Evolutionary conservation across 192 early-diverging fungal species (phyloP).

Genomic region (Kickxella alabastrina): DNA sequence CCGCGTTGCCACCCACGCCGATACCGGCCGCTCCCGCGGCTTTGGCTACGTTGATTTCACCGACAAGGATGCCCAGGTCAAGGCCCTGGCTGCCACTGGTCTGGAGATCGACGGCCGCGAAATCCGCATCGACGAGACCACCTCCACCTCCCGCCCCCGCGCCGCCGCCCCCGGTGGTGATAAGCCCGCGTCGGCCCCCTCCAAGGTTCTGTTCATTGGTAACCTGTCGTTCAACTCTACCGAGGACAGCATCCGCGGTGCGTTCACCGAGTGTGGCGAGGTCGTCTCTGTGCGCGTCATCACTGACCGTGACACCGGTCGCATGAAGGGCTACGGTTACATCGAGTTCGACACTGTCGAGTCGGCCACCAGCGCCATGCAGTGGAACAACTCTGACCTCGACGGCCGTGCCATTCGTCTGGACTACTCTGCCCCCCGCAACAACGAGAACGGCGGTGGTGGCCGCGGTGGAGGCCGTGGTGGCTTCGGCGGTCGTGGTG

Average conservation of each 20-base stretch:
- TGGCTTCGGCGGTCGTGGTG: slow-evolving; percentile 54
- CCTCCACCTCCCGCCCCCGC: slow-evolving; percentile 4
- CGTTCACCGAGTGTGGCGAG: slow-evolving; percentile 93
- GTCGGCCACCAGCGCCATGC: slow-evolving; percentile 90
- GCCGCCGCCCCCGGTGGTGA: slow-evolving; percentile 18
- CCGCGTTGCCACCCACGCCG: slow-evolving; percentile 73
- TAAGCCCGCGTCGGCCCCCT: slow-evolving; percentile 55
- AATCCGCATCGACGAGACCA: slow-evolving; percentile 69
- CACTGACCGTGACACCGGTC: slow-evolving; percentile 72
- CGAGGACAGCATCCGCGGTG: slow-evolving; percentile 85
- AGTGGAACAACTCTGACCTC: slow-evolving; percentile 73
- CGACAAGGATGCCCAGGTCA: slow-evolving; percentile 58
- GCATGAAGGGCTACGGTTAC: slow-evolving; percentile 94
- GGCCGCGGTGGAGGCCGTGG: slow-evolving; percentile 53
- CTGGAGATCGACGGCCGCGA: slow-evolving; percentile 79
- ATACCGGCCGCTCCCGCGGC: slow-evolving; percentile 58
- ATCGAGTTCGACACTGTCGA: slow-evolving; percentile 89
- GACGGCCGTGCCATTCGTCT: slow-evolving; percentile 80
- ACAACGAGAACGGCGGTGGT: slow-evolving; percentile 35
- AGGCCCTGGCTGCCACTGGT: slow-evolving; percentile 64
- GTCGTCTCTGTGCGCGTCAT: slow-evolving; percentile 78
- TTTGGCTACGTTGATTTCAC: slow-evolving; percentile 91
- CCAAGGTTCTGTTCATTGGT: slow-evolving; percentile 76
- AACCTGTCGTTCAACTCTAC: slow-evolving; percentile 87
- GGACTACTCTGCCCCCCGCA: slow-evolving; percentile 68